phyloP scores from a whole-genome alignment of 1,139 yeast species.

The Lodderomyces oxycetoniae region DNA sequence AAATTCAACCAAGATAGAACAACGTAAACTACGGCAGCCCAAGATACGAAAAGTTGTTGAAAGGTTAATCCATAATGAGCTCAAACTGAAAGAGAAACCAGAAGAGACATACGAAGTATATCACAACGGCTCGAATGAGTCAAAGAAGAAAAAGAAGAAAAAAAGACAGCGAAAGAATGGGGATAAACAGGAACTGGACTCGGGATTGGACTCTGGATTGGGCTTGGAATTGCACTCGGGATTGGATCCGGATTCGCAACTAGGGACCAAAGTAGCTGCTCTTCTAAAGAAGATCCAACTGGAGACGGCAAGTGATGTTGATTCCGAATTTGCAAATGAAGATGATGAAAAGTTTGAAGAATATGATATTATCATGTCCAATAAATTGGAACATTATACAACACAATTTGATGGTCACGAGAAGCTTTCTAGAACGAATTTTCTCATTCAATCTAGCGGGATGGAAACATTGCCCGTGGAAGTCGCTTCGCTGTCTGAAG shows the following conservation, averaged over 20 bases:
- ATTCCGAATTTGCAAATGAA: slow-evolving; percentile 5
- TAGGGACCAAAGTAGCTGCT: slow-evolving; percentile 3
- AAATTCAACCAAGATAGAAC: slow-evolving; percentile 6
- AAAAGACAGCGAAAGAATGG: background rate
- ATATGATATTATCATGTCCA: slow-evolving; percentile 10
- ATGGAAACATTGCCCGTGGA: slow-evolving; percentile 27
- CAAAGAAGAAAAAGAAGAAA: slow-evolving; percentile 1
- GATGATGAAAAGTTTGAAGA: slow-evolving; percentile 13
- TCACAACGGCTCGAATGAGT: slow-evolving; percentile 19
- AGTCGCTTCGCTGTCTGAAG: slow-evolving; percentile 9
- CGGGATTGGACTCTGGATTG: background rate
- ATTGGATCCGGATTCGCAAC: background rate
- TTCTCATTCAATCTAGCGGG: slow-evolving; percentile 25
- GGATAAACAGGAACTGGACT: background rate
- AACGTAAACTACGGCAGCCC: slow-evolving; percentile 13
- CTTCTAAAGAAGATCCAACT: slow-evolving; percentile 1
- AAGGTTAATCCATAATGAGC: slow-evolving; percentile 15
- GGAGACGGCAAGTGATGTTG: slow-evolving; percentile 4
- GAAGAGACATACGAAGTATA: slow-evolving; percentile 39
- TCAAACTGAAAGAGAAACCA: slow-evolving; percentile 19
- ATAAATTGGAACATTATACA: slow-evolving; percentile 15
- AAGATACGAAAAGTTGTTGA: slow-evolving; percentile 15
- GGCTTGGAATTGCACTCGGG: background rate
- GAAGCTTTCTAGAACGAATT: slow-evolving; percentile 22
- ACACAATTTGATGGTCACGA: slow-evolving; percentile 20